These are phyloP conservation scores for Penicillium sp. DNA, from an alignment of 2,329 filamentous ascomycete species.

Conservation along the genomic window DNA sequence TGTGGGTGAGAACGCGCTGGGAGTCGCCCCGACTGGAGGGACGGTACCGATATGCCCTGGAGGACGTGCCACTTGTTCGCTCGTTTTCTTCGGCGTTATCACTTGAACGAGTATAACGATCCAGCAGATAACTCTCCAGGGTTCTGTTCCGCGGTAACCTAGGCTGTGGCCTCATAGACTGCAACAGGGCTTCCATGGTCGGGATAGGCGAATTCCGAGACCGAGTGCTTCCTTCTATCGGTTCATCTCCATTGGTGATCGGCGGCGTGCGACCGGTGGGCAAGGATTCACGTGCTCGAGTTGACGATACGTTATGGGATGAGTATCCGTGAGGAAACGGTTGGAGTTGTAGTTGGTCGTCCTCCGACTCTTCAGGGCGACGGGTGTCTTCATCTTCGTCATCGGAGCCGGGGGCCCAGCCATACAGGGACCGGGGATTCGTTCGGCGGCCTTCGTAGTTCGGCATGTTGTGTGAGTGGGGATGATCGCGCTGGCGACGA, in stretches of 20 bases:
- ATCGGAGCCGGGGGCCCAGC: constrained; percentile 56
- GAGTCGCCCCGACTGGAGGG: constrained; percentile 29
- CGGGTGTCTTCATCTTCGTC: constrained; percentile 28
- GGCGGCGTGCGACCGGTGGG: constrained; percentile 18
- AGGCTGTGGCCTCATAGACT: constrained; percentile 41
- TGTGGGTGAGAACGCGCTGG: constrained; percentile 30
- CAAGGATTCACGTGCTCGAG: constrained; percentile 28
- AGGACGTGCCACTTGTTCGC: constrained; percentile 12
- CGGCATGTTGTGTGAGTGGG: constrained; percentile 44
- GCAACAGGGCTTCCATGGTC: constrained; percentile 40
- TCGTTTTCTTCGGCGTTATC: constrained; percentile 27
- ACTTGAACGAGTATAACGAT: constrained; percentile 30
- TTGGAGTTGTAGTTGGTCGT: constrained; percentile 31
- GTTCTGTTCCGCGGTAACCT: constrained; percentile 38
- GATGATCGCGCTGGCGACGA: constrained; percentile 41
- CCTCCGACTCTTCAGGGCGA: constrained; percentile 26
- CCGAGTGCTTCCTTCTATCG: constrained; percentile 23
- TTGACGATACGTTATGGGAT: constrained; percentile 24
- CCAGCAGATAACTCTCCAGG: constrained; percentile 41
- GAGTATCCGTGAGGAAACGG: constrained; percentile 26
- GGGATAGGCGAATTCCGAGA: constrained; percentile 26
- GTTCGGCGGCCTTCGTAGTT: constrained; percentile 57
- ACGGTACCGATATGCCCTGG: constrained; percentile 34
- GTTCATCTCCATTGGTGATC: constrained; percentile 15
- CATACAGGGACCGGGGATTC: constrained; percentile 56